A percentile compares a stretch with the other conserved stretches of the same genome.
These are phyloP conservation scores for Thermochaetoides dissita DNA, from an alignment of 2,329 filamentous ascomycete genomes.

Conservation along the genomic window DNA sequence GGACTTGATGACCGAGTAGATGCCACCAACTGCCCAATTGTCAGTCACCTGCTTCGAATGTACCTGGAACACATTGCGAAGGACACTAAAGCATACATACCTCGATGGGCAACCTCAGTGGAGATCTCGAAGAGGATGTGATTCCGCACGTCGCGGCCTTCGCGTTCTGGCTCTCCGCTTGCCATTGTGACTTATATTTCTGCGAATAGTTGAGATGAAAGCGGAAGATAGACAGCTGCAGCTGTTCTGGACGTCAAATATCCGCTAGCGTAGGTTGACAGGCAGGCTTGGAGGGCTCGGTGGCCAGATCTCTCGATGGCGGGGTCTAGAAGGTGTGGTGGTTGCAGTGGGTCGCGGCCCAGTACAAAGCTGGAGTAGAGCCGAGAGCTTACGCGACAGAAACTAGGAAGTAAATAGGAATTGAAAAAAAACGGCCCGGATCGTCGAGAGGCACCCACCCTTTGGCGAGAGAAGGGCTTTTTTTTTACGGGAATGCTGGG, in stretches of 20 bases:
- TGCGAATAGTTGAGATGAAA: background rate
- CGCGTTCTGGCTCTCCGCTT: conserved; percentile 29
- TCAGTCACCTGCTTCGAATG: conserved; percentile 10
- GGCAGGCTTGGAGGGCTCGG: too few species aligned
- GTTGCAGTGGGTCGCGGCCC: too few species aligned
- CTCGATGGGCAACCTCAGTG: conserved; percentile 93
- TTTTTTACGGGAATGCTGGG: conserved; percentile 2
- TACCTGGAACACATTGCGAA: too few species aligned
- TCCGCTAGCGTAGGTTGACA: too few species aligned
- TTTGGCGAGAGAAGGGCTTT: too few species aligned
- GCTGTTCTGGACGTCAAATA: too few species aligned
- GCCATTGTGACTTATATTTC: conserved; percentile 26
- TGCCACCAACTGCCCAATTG: conserved; percentile 63
- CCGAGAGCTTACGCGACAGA: too few species aligned
- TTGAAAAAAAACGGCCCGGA: background rate
- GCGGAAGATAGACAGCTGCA: background rate
- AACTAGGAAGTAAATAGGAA: too few species aligned
- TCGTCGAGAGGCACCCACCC: too few species aligned
- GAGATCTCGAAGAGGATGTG: conserved; percentile 94
- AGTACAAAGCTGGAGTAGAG: too few species aligned
- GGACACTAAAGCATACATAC: conserved; percentile 32
- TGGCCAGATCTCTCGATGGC: too few species aligned
- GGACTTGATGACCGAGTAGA: conserved; percentile 98
- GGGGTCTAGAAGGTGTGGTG: too few species aligned
- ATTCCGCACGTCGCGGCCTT: conserved; percentile 67